Percentiles rank a stretch among this genome's conserved stretches.
Conservation (phyloP, 1,139 yeast species). For the Scheffersomyces titani region DNA sequence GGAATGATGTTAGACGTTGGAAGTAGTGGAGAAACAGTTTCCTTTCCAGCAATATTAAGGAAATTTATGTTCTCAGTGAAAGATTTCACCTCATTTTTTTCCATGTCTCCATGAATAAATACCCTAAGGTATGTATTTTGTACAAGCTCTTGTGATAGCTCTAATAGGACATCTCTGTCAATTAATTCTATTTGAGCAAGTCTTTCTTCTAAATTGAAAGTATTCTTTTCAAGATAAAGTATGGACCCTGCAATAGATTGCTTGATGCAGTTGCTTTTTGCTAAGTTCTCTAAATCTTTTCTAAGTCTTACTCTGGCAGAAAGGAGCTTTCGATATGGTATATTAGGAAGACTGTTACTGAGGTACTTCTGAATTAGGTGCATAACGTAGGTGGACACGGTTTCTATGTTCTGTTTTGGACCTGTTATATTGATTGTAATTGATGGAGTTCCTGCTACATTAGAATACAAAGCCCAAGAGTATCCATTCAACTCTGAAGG, state of each 20-base stretch:
- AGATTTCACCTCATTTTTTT: slow-evolving; percentile 8
- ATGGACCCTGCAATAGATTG: slow-evolving; percentile 49
- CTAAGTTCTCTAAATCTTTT: slow-evolving; percentile 40
- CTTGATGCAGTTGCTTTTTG: slow-evolving; percentile 37
- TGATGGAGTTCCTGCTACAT: slow-evolving; percentile 51
- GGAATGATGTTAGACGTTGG: slow-evolving; percentile 33
- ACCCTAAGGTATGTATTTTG: slow-evolving; percentile 30
- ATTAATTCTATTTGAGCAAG: slow-evolving; percentile 35
- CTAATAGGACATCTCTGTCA: slow-evolving; percentile 21
- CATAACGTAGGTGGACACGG: slow-evolving; percentile 25
- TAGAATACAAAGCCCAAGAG: slow-evolving; percentile 55
- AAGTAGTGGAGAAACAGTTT: background rate
- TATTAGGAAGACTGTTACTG: slow-evolving; percentile 7
- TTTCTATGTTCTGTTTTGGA: slow-evolving; percentile 34
- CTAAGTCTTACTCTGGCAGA: slow-evolving; percentile 46
- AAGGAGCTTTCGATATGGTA: slow-evolving; percentile 36
- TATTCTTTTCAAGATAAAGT: slow-evolving; percentile 52
- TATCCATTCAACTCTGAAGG: slow-evolving; percentile 53
- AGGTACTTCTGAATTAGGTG: slow-evolving; percentile 16
- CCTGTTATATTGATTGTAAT: slow-evolving; percentile 54
- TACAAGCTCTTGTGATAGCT: slow-evolving; percentile 20
- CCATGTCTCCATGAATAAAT: slow-evolving; percentile 52
- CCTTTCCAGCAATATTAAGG: slow-evolving; percentile 11
- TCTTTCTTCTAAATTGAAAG: slow-evolving; percentile 54
- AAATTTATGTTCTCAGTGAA: slow-evolving; percentile 16